These are phyloP conservation scores for Hymenotorrendiella dingleyae DNA, from an alignment of 2,329 filamentous ascomycete genomes.

Conservation along the genomic window DNA sequence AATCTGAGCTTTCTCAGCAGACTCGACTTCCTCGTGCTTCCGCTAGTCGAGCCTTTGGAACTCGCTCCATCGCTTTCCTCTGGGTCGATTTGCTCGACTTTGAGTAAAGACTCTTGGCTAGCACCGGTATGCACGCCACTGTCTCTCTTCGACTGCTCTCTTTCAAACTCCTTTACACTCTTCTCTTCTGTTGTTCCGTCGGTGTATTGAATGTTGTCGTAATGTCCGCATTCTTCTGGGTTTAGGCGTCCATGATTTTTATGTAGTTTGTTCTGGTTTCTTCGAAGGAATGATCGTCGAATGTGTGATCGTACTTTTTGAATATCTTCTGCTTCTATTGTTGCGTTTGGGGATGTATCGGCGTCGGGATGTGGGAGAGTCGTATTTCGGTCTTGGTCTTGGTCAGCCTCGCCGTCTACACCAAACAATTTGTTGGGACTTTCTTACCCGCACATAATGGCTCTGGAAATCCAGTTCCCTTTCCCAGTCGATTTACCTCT, in stretches of 20 bases:
- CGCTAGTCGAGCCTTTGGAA: neutral
- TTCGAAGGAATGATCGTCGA: constrained; percentile 14
- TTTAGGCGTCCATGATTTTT: constrained; percentile 2
- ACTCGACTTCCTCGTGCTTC: constrained; percentile 1
- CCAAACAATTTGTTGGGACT: neutral
- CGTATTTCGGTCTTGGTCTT: constrained; percentile 44
- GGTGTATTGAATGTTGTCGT: constrained; percentile 21
- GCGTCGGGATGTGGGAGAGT: constrained; percentile 58
- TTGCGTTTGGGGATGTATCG: constrained; percentile 49
- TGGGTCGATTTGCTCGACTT: neutral
- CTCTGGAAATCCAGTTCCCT: constrained; percentile 34
- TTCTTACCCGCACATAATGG: constrained; percentile 23
- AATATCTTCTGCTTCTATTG: constrained; percentile 49
- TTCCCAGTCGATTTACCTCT: constrained; percentile 7
- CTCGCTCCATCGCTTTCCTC: neutral
- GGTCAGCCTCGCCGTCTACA: neutral
- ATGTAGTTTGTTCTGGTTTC: constrained; percentile 9
- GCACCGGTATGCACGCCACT: neutral
- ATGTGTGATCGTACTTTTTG: constrained; percentile 27
- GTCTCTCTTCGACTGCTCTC: neutral
- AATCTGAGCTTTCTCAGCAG: constrained; percentile 6
- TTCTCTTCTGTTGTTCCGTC: constrained; percentile 17
- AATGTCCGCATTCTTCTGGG: constrained; percentile 10
- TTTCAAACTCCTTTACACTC: neutral
- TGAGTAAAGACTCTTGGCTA: neutral